Base-by-base conservation (phyloP, 2,329 filamentous ascomycete genomes). In the Ophiocordyceps camponoti-leonardi region DNA sequence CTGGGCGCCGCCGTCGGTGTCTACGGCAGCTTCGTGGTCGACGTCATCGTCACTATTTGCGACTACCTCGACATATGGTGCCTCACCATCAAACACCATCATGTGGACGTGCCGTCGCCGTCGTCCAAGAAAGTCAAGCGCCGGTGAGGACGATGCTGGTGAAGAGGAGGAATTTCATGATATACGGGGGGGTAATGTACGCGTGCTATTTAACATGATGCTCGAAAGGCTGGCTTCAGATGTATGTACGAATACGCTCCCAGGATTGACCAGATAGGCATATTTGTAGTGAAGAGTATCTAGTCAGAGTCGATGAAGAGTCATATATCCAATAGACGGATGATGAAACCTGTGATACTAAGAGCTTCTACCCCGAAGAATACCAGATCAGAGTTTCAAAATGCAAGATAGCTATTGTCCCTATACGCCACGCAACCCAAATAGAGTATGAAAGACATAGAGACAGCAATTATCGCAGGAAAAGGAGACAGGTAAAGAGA, bases 41-140 rank as follows among this genome's bases (percentile, higher is more conserved):
- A 96, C 60, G 88, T 96, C 47, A 95, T 98, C 53, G 86, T 92
- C 48, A 93, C 86, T 28, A 96, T 98, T 54, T 98, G 92, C 66
- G 92, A 98, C 61, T 94, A 94, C 61, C 72, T 96, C 49, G 92
- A 98, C 60, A 98, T 98, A 53, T 96, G 87, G 86, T 98, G 92
- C 60, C 69, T 98, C 60, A 94, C 85, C 1, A 98, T 98, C 67
- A 98, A 98, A 74, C 81, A 96, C 55, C 77, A 76, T 20, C 71
- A 73, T 51, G 66, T 70, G 22, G 72, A 75, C 54, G 12, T 19
- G 20, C 22, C 20, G 4, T 23, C 40, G 7, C 20, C 23, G 40
- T 16, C 40, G 19, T 6, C 40, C 23, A 35, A 35, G 31, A 35
- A 35, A n/a, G n/a, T 35, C 31, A 35, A 35, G 31, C 13, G 31